Percentiles rank a stretch among this genome's conserved stretches.
These are phyloP conservation scores for barrel medic (Medicago truncatula) DNA, from an alignment of 306 rosid genomes.

Conservation along the genomic window MtrunA17r5.0-ANR NC_053047.1:42248001-42248500, in stretches of 20 bases:
- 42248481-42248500: constrained; percentile 32
- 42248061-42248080: constrained; percentile 56
- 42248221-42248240: constrained; percentile 9
- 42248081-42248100: constrained; percentile 28
- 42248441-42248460: constrained; percentile 21
- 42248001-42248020: constrained; percentile 68
- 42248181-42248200: constrained; percentile 78
- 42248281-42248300: neutral
- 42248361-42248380: constrained; percentile 6
- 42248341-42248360: neutral
- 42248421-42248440: neutral
- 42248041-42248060: constrained; percentile 71
- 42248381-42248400: neutral
- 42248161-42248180: constrained; percentile 77
- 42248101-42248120: constrained; percentile 24
- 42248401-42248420: neutral
- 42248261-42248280: neutral
- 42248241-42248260: neutral
- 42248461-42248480: constrained; percentile 30
- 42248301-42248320: neutral
- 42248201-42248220: constrained; percentile 78
- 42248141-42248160: constrained; percentile 66
- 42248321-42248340: neutral
- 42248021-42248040: constrained; percentile 79
- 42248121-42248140: neutral